Evolutionary conservation across 179 eudicot genomes (phyloP).

Genomic region (Camellia oleifera): DNA sequence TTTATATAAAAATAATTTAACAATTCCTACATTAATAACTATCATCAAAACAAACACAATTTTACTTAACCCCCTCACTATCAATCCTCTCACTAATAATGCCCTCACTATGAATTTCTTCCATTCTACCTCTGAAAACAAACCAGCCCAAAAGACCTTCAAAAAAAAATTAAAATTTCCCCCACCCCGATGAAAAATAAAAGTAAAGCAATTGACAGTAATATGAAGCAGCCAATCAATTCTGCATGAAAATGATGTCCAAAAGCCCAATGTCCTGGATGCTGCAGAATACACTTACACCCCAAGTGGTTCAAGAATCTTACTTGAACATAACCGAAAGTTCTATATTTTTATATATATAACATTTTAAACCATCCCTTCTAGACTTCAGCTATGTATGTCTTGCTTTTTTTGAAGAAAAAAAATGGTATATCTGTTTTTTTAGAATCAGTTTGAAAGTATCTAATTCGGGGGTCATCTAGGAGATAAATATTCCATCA

Average conservation of each 20-base stretch:
- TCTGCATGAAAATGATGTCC: not conserved
- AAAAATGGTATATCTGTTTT: not conserved
- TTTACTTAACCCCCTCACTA: no score
- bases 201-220: not conserved
- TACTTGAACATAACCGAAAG: slow-evolving; percentile 9
- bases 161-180: no score
- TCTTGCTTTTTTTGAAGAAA: not conserved
- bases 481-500: slow-evolving; percentile 9
- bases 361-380: not conserved
- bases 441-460: slow-evolving; percentile 15
- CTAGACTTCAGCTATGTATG: not conserved
- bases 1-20: no score
- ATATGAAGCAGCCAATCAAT: not conserved
- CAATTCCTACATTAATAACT: no score
- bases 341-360: not conserved
- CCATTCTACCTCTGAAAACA: no score
- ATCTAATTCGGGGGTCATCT: not conserved
- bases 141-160: no score
- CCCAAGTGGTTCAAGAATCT: slow-evolving; percentile 3
- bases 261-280: slow-evolving; percentile 7
- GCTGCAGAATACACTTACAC: not conserved
- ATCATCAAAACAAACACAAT: no score
- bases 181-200: not conserved
- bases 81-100: no score
- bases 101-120: no score